Base-by-base conservation (phyloP, 768 basidiomycete species). In the Daedaleopsis sinensis region DNA sequence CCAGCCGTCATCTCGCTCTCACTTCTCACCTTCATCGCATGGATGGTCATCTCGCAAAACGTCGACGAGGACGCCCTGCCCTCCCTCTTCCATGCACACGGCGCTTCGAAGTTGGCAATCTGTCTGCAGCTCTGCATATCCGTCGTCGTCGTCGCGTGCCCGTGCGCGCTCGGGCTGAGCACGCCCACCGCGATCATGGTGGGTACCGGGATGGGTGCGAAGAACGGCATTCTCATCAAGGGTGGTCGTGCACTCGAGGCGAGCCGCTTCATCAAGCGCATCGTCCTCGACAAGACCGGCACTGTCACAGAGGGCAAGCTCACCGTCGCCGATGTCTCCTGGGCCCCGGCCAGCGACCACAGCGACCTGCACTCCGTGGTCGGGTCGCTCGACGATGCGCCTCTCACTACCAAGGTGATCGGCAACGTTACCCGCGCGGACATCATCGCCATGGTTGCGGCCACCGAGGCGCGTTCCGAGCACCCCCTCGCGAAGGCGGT, bases 131-230 rank as follows among this genome's bases (percentile, higher is more conserved):
- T 99, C 70, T 98, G 96, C 74, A 99, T 98, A 71, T 95, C 93
- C 43, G 97, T 98, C 63, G 85, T 99, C 61, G 97, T 99, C 52
- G 95, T 99, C 54, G 96, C 97, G 21, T 99, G 97, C 74, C 97
- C 97, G 0, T 99, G 97, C 72, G 96, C 97, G 0, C 83, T 99
- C 37, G 97, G 96, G 5, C 82, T 98, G 60, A 93, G 93, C 57
- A 98, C 96, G 0, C 97, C 97, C 1, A 98, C 97, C 0, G 97
- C 96, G 2, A 94, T 98, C 76, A 98, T 98, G 97, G 97, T 98
- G 36, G 97, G 97, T 18, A 98, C 96, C 0, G 97, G 97, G 1
- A 87, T 98, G 58, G 97, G 97, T 1, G 97, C 97, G 10, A 84
- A 91, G 78, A 96, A 98, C 68, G 96, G 97, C 0, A 98, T 99